Evolutionary conservation across 164 flowering plant genomes (phyloP), one percentile per base, ranked within the genome.

Genomic region (Nymphaea colorata): DNA sequence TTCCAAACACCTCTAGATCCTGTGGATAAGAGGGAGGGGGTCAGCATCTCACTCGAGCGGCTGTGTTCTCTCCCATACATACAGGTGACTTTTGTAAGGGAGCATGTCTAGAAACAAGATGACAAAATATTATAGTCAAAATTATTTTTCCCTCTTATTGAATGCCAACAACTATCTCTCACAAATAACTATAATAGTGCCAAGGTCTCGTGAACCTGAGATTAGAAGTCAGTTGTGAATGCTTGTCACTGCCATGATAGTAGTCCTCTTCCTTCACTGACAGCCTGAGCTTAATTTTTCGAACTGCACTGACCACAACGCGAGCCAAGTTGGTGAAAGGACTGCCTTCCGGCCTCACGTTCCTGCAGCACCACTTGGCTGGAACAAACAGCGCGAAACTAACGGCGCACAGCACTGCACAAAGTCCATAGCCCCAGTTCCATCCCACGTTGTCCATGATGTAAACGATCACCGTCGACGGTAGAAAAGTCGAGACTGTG

Each of bases 361-460:
- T 64, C 0, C 69, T 76, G 53, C 77, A 82, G 45, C 64, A 74
- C 0, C 69, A 69, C 3, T 59, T 72, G 10, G 84, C 86, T 4
- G 64, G 2, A 11, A 83, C 43, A 70, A 83, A 81, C 7, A 77
- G 4, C 18, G 62, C 73, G 10, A 83, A 7, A 2, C 78, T 76
- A 53, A 79, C 11, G 0, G 67, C 67, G 53, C 71, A 78, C 1
- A 64, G 68, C 0, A 61, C 73, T 1, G 64, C n/a, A 60, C 79
- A 74, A 2, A 82, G 3, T 2, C 82, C 85, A 61, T 76, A 82
- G 0, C 90, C 83, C 64, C 68, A 66, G 0, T 68, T 76, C 87
- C 90, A 86, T 12, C 86, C 70, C 42, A 79, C 78, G 17, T 75
- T 82, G 71, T 84, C 87, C 66, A 84, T 47, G 62, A 86, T 42